Conservation (phyloP, 2,329 filamentous ascomycete genomes). For the Ciborinia camelliae region DNA sequence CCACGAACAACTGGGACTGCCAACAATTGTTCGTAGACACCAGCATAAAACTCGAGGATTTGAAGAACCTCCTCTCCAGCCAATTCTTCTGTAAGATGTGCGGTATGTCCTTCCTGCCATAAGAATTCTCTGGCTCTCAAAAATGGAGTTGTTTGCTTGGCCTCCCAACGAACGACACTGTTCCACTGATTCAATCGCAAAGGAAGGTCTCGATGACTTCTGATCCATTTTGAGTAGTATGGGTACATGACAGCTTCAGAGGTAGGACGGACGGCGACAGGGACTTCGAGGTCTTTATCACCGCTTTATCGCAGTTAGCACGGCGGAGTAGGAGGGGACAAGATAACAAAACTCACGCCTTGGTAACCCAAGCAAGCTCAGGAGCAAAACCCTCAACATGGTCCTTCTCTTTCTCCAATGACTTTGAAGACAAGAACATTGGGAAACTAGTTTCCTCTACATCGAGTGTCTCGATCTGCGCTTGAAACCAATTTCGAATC, state of each 20-base stretch:
- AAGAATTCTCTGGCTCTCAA: constrained; percentile 91
- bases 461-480: constrained; percentile 81
- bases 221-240: constrained; percentile 96
- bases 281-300: constrained; percentile 85
- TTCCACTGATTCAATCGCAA: constrained; percentile 98
- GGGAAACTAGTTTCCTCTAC: constrained; percentile 97
- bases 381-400: constrained; percentile 99
- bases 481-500: constrained; percentile 65
- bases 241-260: constrained; percentile 87
- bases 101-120: constrained; percentile 86
- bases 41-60: constrained; percentile 90
- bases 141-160: constrained; percentile 87
- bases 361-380: constrained; percentile 84
- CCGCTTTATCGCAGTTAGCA: constrained; percentile 54
- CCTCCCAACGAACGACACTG: constrained; percentile 90
- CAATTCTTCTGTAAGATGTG: constrained; percentile 78
- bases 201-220: constrained; percentile 90
- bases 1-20: constrained; percentile 94
- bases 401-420: constrained; percentile 75
- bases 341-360: constrained; percentile 55
- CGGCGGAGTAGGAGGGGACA: constrained; percentile 15
- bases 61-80: constrained; percentile 84
- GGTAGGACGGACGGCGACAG: constrained; percentile 64
- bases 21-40: constrained; percentile 88
- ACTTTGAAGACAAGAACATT: constrained; percentile 90